These are phyloP conservation scores for Oryza meridionalis DNA, from an alignment of 176 grass and related monocot species.

Conservation along the genomic window DNA sequence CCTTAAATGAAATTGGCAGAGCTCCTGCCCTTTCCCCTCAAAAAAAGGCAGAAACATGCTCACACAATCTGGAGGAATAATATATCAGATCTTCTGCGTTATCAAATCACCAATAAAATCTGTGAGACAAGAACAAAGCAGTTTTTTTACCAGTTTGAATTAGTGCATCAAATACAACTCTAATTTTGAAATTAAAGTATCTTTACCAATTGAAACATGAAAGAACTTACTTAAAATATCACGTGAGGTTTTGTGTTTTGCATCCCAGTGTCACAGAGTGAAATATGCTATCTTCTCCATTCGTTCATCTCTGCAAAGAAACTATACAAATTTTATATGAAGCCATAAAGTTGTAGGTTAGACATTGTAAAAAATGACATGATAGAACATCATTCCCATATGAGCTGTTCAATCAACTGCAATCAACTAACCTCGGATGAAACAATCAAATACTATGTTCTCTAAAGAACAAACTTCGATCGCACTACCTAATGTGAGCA, in stretches of 20 bases:
- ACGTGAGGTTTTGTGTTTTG: neutral
- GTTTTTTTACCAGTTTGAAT: no score
- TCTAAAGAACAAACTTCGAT: neutral
- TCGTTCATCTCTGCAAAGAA: constrained; percentile 26
- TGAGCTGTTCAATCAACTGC: neutral
- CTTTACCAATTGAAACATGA: neutral
- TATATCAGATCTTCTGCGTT: neutral
- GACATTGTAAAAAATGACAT: constrained; percentile 10
- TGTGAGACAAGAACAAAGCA: no score
- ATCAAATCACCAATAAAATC: neutral
- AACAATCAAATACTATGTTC: neutral
- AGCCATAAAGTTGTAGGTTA: neutral
- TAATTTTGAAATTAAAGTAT: neutral
- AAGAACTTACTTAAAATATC: constrained; percentile 21
- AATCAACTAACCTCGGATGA: neutral
- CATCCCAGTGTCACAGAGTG: neutral
- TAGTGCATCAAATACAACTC: neutral
- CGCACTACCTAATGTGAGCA: neutral
- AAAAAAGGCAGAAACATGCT: neutral
- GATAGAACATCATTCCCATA: constrained; percentile 7
- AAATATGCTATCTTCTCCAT: neutral
- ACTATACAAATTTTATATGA: neutral
- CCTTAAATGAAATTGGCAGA: no score
- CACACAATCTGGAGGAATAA: neutral
- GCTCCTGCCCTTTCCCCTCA: no score